Conservation (phyloP, 331 rosid species). For the Quercus lobata region DNA sequence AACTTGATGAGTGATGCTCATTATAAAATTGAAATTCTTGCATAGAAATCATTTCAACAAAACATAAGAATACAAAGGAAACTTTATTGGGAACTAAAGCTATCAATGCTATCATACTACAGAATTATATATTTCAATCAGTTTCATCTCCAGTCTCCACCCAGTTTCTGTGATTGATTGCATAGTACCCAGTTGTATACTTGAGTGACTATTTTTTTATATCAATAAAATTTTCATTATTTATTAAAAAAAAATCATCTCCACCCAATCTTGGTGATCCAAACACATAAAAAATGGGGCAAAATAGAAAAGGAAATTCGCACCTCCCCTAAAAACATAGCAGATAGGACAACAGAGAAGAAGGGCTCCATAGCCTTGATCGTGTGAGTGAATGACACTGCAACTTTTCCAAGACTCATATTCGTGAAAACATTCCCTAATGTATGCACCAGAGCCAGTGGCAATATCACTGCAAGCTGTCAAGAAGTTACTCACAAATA, state of each 20-base stretch:
- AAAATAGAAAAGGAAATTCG: conserved; percentile 8
- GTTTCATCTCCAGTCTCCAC: neutral
- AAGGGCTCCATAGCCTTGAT: conserved; percentile 94
- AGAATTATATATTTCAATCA: neutral
- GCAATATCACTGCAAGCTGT: conserved; percentile 80
- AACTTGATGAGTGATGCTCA: neutral
- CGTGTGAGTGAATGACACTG: conserved; percentile 96
- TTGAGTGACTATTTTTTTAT: too few species aligned
- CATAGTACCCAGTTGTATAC: too few species aligned
- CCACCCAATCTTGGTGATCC: neutral
- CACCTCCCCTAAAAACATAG: conserved; percentile 93
- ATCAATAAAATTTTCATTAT: too few species aligned
- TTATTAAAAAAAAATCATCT: neutral
- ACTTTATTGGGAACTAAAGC: neutral
- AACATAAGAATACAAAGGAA: neutral
- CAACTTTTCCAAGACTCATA: conserved; percentile 94
- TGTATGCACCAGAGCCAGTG: conserved; percentile 78
- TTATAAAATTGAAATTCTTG: neutral
- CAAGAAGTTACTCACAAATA: neutral
- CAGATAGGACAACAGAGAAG: conserved; percentile 84
- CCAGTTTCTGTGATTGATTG: too few species aligned
- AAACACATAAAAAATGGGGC: neutral
- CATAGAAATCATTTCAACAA: neutral
- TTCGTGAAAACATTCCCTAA: conserved; percentile 91
- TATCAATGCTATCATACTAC: neutral